Conservation (phyloP, 2,329 filamentous ascomycete genomes). For the Pyrenophora seminiperda region DNA sequence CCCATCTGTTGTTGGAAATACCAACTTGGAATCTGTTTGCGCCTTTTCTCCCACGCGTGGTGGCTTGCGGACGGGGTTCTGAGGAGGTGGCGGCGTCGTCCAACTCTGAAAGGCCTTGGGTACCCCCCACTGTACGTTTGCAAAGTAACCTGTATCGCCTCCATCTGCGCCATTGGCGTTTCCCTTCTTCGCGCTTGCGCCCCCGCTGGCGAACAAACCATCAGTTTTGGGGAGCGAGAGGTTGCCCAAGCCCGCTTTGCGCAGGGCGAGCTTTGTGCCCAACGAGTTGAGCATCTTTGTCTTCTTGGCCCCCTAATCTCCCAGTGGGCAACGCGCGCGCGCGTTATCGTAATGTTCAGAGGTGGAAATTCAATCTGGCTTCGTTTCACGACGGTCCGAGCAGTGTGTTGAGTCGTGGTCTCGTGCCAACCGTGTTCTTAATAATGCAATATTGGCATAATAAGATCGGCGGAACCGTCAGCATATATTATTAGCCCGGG, state of each 20-base stretch:
- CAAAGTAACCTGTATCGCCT: slow-evolving; percentile 36
- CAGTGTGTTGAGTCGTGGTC: neutral
- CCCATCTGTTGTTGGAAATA: slow-evolving; percentile 38
- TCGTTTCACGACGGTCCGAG: neutral
- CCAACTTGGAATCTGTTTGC: slow-evolving; percentile 36
- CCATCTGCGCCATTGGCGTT: slow-evolving; percentile 17
- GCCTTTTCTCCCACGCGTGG: slow-evolving; percentile 37
- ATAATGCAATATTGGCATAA: slow-evolving; percentile 1
- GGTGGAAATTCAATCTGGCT: neutral
- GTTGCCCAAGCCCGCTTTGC: slow-evolving; percentile 61
- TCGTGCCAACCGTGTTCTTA: neutral
- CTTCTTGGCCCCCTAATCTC: neutral
- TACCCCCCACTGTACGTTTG: slow-evolving; percentile 44
- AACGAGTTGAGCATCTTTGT: slow-evolving; percentile 62
- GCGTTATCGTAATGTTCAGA: neutral
- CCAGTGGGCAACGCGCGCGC: neutral
- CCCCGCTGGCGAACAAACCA: slow-evolving; percentile 21
- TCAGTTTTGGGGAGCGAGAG: slow-evolving; percentile 51
- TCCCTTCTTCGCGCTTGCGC: slow-evolving; percentile 38
- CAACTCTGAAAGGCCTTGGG: slow-evolving; percentile 43
- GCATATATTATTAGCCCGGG: neutral
- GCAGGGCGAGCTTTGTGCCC: slow-evolving; percentile 63
- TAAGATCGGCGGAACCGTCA: neutral
- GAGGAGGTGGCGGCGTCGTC: slow-evolving; percentile 38
- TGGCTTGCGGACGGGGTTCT: slow-evolving; percentile 33